Evolutionary conservation across 176 grass and related monocot species (phyloP).

Genomic region (Puya raimondii): DNA sequence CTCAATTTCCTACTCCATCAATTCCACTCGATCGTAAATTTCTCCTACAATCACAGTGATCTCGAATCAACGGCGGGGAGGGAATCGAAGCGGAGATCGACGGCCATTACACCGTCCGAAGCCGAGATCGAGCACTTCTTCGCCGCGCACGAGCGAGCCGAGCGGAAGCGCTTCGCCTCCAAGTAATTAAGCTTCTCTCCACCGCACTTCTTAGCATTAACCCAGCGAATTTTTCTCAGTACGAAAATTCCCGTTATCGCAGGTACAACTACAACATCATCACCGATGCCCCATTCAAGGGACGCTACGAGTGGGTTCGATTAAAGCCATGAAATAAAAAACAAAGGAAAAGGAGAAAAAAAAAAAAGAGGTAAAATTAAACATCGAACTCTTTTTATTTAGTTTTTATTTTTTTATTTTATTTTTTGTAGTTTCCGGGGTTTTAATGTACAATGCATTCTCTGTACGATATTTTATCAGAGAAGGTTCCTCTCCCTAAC

Average conservation of each 20-base stretch:
- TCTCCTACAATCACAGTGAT: constrained; percentile 31
- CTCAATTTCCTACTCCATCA: not conserved
- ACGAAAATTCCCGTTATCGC: constrained; percentile 2
- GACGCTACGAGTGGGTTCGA: constrained; percentile 61
- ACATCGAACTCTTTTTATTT: not conserved
- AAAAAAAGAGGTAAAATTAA: not conserved
- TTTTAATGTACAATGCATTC: not conserved
- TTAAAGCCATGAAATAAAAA: not conserved
- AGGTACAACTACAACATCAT: constrained; percentile 87
- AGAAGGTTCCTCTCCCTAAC: not conserved
- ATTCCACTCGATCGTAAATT: too few relatives aligned
- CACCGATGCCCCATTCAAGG: constrained; percentile 49
- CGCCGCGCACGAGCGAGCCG: constrained; percentile 43
- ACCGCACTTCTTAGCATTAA: not conserved
- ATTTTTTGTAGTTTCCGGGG: not conserved
- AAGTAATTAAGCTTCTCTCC: constrained; percentile 40
- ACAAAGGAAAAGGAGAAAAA: not conserved
- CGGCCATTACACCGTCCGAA: constrained; percentile 26
- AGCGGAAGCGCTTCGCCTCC: constrained; percentile 52
- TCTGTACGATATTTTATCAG: not conserved
- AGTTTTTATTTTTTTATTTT: not conserved
- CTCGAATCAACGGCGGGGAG: constrained; percentile 45
- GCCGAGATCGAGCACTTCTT: constrained; percentile 72
- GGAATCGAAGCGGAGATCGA: not conserved
- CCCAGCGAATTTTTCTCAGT: not conserved